Evolutionary conservation across 1,139 yeast species (phyloP).

Genomic region (Waltiozyma sp.): DNA sequence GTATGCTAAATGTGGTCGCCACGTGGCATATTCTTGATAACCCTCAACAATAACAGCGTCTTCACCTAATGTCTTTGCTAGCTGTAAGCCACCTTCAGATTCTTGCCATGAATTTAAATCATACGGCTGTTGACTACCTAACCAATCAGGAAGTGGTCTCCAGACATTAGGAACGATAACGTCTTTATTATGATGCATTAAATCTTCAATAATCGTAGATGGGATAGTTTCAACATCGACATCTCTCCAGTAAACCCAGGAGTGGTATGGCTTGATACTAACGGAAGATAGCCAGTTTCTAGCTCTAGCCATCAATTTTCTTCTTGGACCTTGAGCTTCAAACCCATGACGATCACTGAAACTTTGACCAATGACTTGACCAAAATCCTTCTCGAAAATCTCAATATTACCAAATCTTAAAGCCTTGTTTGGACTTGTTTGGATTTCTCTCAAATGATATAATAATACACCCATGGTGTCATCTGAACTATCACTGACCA

Average conservation of each 20-base stretch:
- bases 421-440: slow-evolving; percentile 32
- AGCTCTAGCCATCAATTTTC: slow-evolving; percentile 66
- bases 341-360: slow-evolving; percentile 60
- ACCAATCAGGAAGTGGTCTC: slow-evolving; percentile 88
- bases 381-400: slow-evolving; percentile 58
- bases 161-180: slow-evolving; percentile 79
- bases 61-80: slow-evolving; percentile 69
- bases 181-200: slow-evolving; percentile 55
- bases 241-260: slow-evolving; percentile 78
- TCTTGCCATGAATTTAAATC: slow-evolving; percentile 90
- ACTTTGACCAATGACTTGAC: slow-evolving; percentile 57
- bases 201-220: slow-evolving; percentile 47
- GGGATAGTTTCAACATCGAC: slow-evolving; percentile 62
- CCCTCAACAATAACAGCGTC: slow-evolving; percentile 91
- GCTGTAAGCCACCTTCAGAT: slow-evolving; percentile 68
- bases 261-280: slow-evolving; percentile 55
- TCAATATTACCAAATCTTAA: slow-evolving; percentile 41
- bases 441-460: slow-evolving; percentile 34
- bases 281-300: slow-evolving; percentile 59
- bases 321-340: slow-evolving; percentile 63
- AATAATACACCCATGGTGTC: slow-evolving; percentile 42
- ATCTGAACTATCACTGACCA: slow-evolving; percentile 52
- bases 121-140: slow-evolving; percentile 82
- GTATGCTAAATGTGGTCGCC: slow-evolving; percentile 88
- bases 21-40: slow-evolving; percentile 82